A percentile compares a stretch with the other conserved stretches of the same genome.
Evolutionary conservation across 1,284 basidiomycete genomes (phyloP).

Genomic region (Neolentinus lepideus): DNA sequence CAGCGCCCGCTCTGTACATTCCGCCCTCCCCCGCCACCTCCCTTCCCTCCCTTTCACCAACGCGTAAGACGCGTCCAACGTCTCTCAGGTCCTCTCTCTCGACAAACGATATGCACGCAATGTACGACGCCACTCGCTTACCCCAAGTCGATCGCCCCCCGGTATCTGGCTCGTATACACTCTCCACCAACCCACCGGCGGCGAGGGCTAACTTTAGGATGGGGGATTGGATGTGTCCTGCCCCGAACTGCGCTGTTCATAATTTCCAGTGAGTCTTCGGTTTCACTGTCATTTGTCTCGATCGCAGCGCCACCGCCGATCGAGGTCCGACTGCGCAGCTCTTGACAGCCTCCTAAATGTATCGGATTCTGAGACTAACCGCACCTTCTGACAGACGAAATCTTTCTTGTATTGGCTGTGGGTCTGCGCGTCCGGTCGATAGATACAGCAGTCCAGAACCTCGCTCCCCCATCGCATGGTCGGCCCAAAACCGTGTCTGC

Average conservation of each 20-base stretch:
- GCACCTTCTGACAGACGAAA: conserved; percentile 54
- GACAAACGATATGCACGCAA: neutral
- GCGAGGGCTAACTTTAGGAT: conserved; percentile 62
- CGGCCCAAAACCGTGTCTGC: neutral
- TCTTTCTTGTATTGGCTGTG: conserved; percentile 65
- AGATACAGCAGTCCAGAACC: conserved; percentile 13
- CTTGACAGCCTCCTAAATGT: conserved; percentile 11
- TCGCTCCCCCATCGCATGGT: conserved; percentile 18
- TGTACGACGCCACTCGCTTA: neutral
- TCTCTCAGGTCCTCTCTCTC: neutral
- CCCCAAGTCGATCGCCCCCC: neutral
- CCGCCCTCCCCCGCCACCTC: neutral
- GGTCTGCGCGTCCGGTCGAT: conserved; percentile 43
- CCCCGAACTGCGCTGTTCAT: conserved; percentile 56
- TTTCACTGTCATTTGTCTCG: conserved; percentile 5
- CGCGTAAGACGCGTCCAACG: neutral
- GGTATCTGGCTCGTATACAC: conserved; percentile 30
- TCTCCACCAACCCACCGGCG: conserved; percentile 71
- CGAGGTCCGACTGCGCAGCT: conserved; percentile 33
- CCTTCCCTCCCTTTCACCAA: neutral
- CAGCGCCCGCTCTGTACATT: neutral
- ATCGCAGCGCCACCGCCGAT: conserved; percentile 17
- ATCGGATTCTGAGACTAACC: conserved; percentile 13
- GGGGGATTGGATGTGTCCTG: conserved; percentile 75
- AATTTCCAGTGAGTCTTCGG: conserved; percentile 61